Percentiles rank a stretch among this genome's conserved stretches.
Evolutionary conservation across 352 stramenopile species (phyloP).

Genomic region (Phytophthora brassicae): DNA sequence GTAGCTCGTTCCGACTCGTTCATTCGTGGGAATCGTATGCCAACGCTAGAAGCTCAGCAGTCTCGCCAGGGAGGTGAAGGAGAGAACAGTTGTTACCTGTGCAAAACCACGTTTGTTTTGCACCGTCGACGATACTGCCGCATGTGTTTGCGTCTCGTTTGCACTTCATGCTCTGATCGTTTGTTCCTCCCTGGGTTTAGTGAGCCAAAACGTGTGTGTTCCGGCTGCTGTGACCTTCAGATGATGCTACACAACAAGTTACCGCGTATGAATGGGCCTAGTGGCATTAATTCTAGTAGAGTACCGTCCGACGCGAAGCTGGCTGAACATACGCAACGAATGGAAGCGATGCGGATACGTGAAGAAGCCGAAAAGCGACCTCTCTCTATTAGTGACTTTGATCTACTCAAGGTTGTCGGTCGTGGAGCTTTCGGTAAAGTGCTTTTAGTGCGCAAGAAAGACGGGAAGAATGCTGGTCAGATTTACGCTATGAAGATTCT

Average conservation of each 20-base stretch:
- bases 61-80: conserved; percentile 22
- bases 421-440: conserved; percentile 96
- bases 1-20: conserved; percentile 87
- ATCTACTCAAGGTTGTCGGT: conserved; percentile 94
- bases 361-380: conserved; percentile 75
- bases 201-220: conserved; percentile 86
- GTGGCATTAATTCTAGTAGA: conserved; percentile 16
- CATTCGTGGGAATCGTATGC: conserved; percentile 65
- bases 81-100: conserved; percentile 81
- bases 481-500: conserved; percentile 96
- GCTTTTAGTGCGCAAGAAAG: conserved; percentile 93
- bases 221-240: conserved; percentile 83
- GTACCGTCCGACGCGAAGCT: conserved; percentile 61
- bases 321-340: conserved; percentile 60
- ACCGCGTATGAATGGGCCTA: conserved; percentile 47
- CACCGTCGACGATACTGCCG: conserved; percentile 82
- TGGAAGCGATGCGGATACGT: conserved; percentile 80
- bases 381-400: conserved; percentile 92
- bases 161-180: conserved; percentile 83
- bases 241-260: conserved; percentile 89
- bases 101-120: conserved; percentile 78
- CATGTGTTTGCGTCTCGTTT: conserved; percentile 85
- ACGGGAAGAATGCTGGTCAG: conserved; percentile 75
- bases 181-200: conserved; percentile 87
- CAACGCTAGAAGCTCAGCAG: conserved; percentile 35